Conservation (phyloP, 306 rosid species). For the Spatholobus suberectus region DNA sequence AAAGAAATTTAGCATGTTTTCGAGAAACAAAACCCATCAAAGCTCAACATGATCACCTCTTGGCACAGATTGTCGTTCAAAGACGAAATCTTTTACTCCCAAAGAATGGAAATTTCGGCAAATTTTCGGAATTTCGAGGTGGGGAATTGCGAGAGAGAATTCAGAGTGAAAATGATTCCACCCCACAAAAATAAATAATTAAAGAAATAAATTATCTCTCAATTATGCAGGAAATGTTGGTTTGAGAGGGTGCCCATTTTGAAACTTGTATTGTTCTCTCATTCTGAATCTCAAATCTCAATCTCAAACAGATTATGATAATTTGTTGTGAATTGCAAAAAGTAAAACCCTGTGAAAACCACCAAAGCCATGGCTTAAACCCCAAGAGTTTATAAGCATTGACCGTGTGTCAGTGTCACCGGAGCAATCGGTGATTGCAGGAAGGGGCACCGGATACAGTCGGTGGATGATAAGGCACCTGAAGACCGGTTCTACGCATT, state of each 20-base stretch:
- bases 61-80: constrained; percentile 23
- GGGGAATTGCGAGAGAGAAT: constrained; percentile 45
- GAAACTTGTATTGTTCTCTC: neutral
- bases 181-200: neutral
- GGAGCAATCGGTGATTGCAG: constrained; percentile 58
- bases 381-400: constrained; percentile 80
- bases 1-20: constrained; percentile 29
- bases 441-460: constrained; percentile 52
- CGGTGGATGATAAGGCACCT: constrained; percentile 57
- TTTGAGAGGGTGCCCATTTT: constrained; percentile 48
- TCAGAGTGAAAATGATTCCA: constrained; percentile 37
- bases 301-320: neutral
- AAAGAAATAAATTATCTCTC: neutral
- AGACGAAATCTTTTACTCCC: constrained; percentile 42
- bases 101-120: constrained; percentile 47
- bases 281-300: neutral
- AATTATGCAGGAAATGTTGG: constrained; percentile 8
- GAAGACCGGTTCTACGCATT: constrained; percentile 78
- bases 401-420: constrained; percentile 58
- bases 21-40: constrained; percentile 43
- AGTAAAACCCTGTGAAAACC: constrained; percentile 85
- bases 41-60: constrained; percentile 61
- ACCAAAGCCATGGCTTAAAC: constrained; percentile 69
- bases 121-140: constrained; percentile 40
- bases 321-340: constrained; percentile 31